Evolutionary conservation across 1,284 basidiomycete genomes (phyloP).

Genomic region (Cryptococcus floricola): DNA sequence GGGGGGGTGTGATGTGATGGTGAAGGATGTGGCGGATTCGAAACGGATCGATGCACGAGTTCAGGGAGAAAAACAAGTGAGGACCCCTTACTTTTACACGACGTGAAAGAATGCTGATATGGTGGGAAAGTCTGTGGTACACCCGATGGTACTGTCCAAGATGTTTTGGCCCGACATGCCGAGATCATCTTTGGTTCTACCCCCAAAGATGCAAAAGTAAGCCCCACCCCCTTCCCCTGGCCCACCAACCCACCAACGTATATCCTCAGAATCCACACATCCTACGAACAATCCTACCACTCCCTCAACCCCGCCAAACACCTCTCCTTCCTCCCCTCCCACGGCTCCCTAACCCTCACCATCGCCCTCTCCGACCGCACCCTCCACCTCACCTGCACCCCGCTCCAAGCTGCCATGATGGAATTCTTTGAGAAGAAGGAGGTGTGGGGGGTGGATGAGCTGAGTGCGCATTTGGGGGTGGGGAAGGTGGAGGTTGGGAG

Average conservation of each 20-base stretch:
- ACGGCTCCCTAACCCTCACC: constrained; percentile 74
- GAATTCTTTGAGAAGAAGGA: constrained; percentile 75
- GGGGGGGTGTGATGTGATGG: constrained; percentile 93
- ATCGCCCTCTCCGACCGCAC: constrained; percentile 75
- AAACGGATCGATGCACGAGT: constrained; percentile 78
- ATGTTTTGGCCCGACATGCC: constrained; percentile 90
- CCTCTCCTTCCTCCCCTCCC: constrained; percentile 77
- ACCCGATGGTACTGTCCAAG: constrained; percentile 82
- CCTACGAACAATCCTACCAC: constrained; percentile 70
- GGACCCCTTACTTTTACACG: constrained; percentile 17
- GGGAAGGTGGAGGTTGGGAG: constrained; percentile 64
- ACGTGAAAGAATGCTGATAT: not conserved
- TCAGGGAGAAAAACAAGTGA: constrained; percentile 65
- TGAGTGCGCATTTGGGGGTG: constrained; percentile 61
- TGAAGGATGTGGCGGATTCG: constrained; percentile 91
- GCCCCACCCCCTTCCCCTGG: constrained; percentile 25
- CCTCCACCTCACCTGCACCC: constrained; percentile 65
- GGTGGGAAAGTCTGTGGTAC: constrained; percentile 61
- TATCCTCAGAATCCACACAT: constrained; percentile 60
- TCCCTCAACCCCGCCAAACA: constrained; percentile 85
- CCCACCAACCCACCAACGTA: not conserved
- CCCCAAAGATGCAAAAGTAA: constrained; percentile 73
- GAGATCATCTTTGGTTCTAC: constrained; percentile 67
- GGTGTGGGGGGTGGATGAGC: constrained; percentile 52
- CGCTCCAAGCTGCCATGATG: constrained; percentile 81